Evolutionary conservation across 129 eudicot genomes (phyloP).

Genomic region (Centrapalus pauciflorus): DNA sequence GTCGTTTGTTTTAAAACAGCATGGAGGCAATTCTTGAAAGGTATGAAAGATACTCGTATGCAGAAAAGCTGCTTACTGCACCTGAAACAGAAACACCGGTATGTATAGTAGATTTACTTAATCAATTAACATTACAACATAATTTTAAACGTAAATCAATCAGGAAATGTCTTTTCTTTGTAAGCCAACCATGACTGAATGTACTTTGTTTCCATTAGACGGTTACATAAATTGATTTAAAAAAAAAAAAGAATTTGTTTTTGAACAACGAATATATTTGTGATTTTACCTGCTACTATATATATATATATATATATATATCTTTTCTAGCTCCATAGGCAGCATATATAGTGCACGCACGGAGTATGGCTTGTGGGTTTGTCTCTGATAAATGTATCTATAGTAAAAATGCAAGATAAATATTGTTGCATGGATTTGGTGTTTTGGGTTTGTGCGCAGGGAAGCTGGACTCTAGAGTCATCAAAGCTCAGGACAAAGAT

Average conservation of each 20-base stretch:
- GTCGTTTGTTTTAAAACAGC: conserved; percentile 24
- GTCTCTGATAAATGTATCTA: background rate
- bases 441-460: conserved; percentile 21
- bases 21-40: conserved; percentile 78
- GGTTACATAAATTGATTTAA: no score
- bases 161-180: background rate
- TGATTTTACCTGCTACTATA: no score
- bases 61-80: conserved; percentile 51
- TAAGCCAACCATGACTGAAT: background rate
- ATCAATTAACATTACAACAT: no score
- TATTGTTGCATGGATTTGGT: background rate
- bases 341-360: no score
- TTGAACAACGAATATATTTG: no score
- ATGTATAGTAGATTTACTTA: background rate
- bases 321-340: no score
- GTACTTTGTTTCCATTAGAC: no score
- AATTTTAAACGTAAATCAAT: no score
- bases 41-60: conserved; percentile 62
- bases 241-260: no score
- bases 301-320: no score
- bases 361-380: background rate
- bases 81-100: conserved; percentile 48
- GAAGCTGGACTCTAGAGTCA: conserved; percentile 54
- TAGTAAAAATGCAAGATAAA: background rate
- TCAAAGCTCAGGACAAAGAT: conserved; percentile 53